These are phyloP conservation scores for Cryoendolithus antarcticus DNA, from an alignment of 2,329 filamentous ascomycete genomes.

Conservation along the genomic window DNA sequence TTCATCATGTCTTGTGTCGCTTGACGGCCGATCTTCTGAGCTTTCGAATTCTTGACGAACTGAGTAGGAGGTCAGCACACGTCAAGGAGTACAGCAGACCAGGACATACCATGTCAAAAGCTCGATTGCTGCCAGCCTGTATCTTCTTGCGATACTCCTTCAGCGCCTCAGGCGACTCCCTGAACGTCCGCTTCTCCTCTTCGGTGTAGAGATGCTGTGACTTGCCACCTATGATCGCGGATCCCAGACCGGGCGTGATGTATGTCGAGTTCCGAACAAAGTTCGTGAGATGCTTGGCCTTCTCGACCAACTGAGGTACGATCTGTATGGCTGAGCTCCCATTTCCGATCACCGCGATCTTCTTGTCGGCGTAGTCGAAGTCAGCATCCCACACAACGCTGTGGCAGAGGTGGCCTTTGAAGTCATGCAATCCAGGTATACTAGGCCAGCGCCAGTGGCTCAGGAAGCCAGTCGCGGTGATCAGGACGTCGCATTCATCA, in stretches of 20 bases:
- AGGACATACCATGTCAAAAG: slow-evolving; percentile 18
- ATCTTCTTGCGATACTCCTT: slow-evolving; percentile 26
- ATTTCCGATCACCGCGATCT: slow-evolving; percentile 22
- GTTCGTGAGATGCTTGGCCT: slow-evolving; percentile 19
- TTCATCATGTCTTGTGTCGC: slow-evolving; percentile 33
- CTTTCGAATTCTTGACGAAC: slow-evolving; percentile 42
- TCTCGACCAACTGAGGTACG: slow-evolving; percentile 22
- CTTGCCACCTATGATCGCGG: slow-evolving; percentile 17
- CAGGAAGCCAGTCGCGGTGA: slow-evolving; percentile 19
- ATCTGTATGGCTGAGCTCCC: slow-evolving; percentile 30
- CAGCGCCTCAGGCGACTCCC: slow-evolving; percentile 21
- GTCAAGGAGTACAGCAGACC: too few relatives aligned
- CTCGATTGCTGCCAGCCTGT: slow-evolving; percentile 15
- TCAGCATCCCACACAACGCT: slow-evolving; percentile 21
- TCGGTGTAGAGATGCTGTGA: slow-evolving; percentile 19
- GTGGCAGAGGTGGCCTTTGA: slow-evolving; percentile 25
- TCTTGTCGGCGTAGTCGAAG: slow-evolving; percentile 20
- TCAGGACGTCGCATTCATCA: slow-evolving; percentile 25
- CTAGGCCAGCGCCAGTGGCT: slow-evolving; percentile 21
- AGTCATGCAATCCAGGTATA: slow-evolving; percentile 24
- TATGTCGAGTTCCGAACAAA: slow-evolving; percentile 24
- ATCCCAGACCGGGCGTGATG: slow-evolving; percentile 20
- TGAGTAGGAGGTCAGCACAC: too few relatives aligned
- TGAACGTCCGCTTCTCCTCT: slow-evolving; percentile 20
- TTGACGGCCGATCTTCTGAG: slow-evolving; percentile 11